phyloP scores from a whole-genome alignment of 768 basidiomycete genomes.

The Psilocybe cyanescens region DNA sequence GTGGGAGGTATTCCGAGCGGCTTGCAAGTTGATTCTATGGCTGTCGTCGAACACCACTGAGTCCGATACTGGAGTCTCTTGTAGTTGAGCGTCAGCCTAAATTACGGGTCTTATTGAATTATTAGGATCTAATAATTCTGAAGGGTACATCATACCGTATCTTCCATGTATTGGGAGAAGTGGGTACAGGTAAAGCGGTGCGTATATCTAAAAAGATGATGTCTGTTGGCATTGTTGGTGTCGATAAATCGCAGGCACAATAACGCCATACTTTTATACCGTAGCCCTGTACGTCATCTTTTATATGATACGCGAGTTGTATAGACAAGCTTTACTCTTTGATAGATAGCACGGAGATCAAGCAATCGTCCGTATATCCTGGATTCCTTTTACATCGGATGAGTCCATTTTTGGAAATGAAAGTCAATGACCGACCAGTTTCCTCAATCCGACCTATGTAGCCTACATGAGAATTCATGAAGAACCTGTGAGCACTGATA shows the following conservation, averaged over 20 bases:
- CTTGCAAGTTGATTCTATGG: conserved; percentile 28
- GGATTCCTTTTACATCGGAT: not conserved
- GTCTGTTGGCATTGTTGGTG: not conserved
- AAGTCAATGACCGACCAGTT: not conserved
- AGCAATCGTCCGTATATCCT: not conserved
- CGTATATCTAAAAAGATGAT: conserved; percentile 27
- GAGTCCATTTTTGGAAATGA: not conserved
- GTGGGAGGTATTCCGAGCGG: conserved; percentile 30
- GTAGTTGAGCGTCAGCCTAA: conserved; percentile 22
- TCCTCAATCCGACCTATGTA: too few relatives aligned
- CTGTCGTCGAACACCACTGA: conserved; percentile 27
- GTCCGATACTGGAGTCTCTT: conserved; percentile 30
- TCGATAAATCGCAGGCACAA: not conserved
- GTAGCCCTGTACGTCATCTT: too few relatives aligned
- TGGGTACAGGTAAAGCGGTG: conserved; percentile 13
- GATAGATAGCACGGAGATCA: not conserved
- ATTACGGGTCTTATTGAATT: not conserved
- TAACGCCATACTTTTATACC: too few relatives aligned
- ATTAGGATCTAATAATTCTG: not conserved
- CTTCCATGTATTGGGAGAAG: conserved; percentile 31
- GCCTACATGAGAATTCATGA: too few relatives aligned
- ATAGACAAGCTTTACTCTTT: not conserved
- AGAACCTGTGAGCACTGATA: too few relatives aligned
- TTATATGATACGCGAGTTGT: too few relatives aligned
- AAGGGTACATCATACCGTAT: conserved; percentile 21